These are phyloP conservation scores for Spergularia bocconei DNA, from an alignment of 148 eudicot genomes.

Conservation along the genomic window DNA sequence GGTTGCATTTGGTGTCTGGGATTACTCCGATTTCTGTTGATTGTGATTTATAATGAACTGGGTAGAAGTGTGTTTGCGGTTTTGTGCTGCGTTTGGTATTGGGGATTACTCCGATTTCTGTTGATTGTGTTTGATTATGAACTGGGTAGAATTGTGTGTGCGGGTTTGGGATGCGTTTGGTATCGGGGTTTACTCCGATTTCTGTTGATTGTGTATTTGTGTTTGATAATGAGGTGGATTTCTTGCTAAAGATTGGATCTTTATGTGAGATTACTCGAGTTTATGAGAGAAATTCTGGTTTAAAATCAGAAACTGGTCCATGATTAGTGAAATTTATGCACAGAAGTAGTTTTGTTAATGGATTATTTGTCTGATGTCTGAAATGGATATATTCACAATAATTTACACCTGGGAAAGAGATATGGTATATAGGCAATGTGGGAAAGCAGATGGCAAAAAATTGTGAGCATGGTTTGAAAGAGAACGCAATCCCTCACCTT, in stretches of 20 bases:
- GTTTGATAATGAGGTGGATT: background rate
- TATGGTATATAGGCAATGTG: background rate
- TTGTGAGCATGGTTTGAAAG: background rate
- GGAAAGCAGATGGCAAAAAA: background rate
- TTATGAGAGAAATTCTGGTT: background rate
- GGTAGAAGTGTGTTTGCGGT: no score
- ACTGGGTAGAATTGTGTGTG: no score
- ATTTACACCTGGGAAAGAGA: background rate
- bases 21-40: no score
- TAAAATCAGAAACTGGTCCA: background rate
- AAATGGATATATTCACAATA: background rate
- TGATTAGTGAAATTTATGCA: background rate
- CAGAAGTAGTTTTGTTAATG: background rate
- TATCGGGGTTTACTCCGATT: background rate
- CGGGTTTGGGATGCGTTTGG: background rate
- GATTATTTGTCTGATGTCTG: background rate
- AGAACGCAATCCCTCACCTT: background rate
- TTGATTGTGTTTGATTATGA: no score
- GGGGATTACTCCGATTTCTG: no score
- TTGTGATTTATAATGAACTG: no score
- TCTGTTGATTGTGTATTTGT: background rate
- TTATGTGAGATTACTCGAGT: background rate
- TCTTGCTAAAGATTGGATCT: background rate
- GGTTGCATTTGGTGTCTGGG: background rate
- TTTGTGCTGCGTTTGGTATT: background rate